Evolutionary conservation across 371 early-diverging fungal genomes (phyloP), one percentile per base, ranked within the genome.

Genomic region (Rhizopus sp.): DNA sequence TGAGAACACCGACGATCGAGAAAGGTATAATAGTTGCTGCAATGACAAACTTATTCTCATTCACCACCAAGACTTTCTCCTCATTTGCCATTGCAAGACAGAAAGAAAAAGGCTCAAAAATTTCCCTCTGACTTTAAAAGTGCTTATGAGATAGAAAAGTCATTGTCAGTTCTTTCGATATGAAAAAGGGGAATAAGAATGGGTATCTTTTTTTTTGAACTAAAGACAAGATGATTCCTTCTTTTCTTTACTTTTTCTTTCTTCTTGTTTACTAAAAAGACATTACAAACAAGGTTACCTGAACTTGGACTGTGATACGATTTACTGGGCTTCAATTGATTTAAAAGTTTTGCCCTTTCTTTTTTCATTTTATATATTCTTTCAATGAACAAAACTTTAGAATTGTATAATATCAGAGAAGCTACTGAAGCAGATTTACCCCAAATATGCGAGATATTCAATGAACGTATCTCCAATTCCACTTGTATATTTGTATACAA

Each of bases 1-100:
- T 73, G 17, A 88, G 70, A 1, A 77, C 75, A 0, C 92, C 92
- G 13, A 75, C 54, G 56, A 90, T 87, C 1, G 90, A 79, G 45
- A 83, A 80, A 0, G 86, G 73, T 8, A 85, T 78, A 29, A 91
- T 74, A 3, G 73, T 39, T 7, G 68, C 65, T 5, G 52, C 57
- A 44, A 77, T 62, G 0, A 56, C 62, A 15, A 68, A 23, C 32
- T 72, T 74, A 41, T 81, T 81, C 32, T 81, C 77, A 33, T 54
- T 55, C 1, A 74, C 41, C 12, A 59, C 51, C 0, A 58, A 9
- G 16, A 47, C 15, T 15, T 29, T 47, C 13, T 44, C 15, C 2
- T 4, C 45, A 15, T n/a, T 7, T 16, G 15, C 15, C 45, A 44
- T 16, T 16, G 23, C 8, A 44, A 13, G 7, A 15, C 7, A 44